Evolutionary conservation across 208 protist genomes (phyloP), one percentile per base, ranked within the genome.

Genomic region (Crithidia mellificae): DNA sequence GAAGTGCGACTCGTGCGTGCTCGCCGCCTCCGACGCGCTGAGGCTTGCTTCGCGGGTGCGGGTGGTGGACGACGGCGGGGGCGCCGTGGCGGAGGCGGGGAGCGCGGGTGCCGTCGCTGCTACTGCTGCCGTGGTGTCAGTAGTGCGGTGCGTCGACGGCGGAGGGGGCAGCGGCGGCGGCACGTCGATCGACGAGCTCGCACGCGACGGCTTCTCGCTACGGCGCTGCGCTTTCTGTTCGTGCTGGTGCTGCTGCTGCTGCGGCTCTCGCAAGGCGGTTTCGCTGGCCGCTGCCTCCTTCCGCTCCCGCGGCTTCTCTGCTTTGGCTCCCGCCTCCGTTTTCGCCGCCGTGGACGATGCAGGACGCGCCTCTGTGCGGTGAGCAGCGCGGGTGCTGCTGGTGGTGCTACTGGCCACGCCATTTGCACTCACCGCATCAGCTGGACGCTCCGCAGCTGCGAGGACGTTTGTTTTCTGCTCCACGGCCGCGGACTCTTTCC

Each of bases 111-210:
- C 52, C 2, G 50, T 17, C 38, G 50, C 34, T 38, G 34, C 5
- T 38, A 11, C 34, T 38, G 34, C 34, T 38, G 34, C 34, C 11
- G 34, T 11, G 34, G 34, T 38, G 34, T n/a, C 7, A 38, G 34
- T 25, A n/a, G 32, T 43, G 32, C 14, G 54, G 2, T 44, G 54
- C 54, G 41, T 25, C 0, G 56, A 63, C 44, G 58, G 58, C 58
- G 58, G 44, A 24, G 58, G 58, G 9, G 58, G 58, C 58, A 64
- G 44, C 36, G 58, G 58, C 4, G 58, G 58, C 7, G 58, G 58
- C 19, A 64, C 58, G 24, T 64, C 58, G 5, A 39, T 30, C 3
- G 58, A 38, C n/a, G 58, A 22, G 44, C 58, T 64, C 44, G 58
- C 58, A n/a, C 58, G 58, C n/a, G 41, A 34, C 6, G 58, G 58